Conservation (phyloP, 305 asterid genomes). For the Solanum hybrid region DNA sequence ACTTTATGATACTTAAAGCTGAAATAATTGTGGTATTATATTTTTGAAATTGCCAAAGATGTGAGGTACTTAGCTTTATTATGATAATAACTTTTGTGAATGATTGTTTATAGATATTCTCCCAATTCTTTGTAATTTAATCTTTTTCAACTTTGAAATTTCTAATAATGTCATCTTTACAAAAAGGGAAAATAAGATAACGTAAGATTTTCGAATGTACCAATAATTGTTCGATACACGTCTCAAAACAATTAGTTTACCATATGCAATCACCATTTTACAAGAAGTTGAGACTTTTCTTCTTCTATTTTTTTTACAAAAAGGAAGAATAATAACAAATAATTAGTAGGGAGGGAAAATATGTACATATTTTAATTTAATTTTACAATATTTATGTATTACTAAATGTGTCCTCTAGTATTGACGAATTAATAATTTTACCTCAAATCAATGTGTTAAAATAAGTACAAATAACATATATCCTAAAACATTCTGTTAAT, state of each 20-base stretch:
- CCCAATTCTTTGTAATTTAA: neutral
- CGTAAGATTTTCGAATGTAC: neutral
- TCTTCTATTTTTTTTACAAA: neutral
- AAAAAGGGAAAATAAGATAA: neutral
- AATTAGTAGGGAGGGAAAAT: neutral
- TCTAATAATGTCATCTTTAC: neutral
- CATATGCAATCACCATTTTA: neutral
- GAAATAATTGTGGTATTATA: neutral
- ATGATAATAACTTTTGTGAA: neutral
- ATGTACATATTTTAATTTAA: neutral
- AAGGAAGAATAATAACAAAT: neutral
- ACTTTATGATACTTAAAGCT: neutral
- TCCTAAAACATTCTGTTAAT: neutral
- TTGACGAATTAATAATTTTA: neutral
- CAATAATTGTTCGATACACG: neutral
- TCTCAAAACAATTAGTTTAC: neutral
- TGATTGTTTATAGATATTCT: neutral
- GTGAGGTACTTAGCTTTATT: neutral
- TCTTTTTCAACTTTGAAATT: neutral
- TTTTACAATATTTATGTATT: neutral
- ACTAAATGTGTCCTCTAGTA: neutral
- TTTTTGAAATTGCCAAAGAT: neutral
- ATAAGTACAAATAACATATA: neutral
- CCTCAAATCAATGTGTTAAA: neutral
- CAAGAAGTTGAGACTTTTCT: neutral